Evolutionary conservation across 108 stramenopile genomes (phyloP).

Genomic region (Nannochloropsis salina): DNA sequence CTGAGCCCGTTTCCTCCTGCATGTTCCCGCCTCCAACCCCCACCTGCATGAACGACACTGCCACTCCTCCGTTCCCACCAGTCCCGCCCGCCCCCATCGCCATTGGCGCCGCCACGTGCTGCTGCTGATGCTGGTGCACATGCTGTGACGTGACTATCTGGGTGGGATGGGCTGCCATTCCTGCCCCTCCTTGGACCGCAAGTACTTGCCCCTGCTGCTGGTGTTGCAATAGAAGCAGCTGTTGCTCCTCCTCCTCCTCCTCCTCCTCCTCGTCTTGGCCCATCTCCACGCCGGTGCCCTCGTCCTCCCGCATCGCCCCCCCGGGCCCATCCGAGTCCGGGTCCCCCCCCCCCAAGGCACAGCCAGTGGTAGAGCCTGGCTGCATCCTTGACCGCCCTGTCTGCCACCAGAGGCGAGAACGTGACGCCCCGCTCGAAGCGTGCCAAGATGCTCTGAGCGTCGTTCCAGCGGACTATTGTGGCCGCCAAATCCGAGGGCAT

Average conservation of each 20-base stretch:
- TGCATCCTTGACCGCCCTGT: neutral
- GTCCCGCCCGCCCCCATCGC: neutral
- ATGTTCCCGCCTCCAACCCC: neutral
- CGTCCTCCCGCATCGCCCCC: neutral
- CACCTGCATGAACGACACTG: neutral
- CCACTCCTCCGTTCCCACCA: neutral
- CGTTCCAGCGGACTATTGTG: constrained; percentile 18
- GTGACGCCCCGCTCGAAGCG: constrained; percentile 22
- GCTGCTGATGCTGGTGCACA: constrained; percentile 10
- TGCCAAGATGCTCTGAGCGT: constrained; percentile 23
- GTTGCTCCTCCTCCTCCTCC: neutral
- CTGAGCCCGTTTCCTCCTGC: neutral
- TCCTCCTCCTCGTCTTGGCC: neutral
- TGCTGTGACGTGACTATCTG: neutral
- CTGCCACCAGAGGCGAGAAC: neutral
- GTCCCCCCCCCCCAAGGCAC: neutral
- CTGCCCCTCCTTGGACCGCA: neutral
- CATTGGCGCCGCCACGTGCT: neutral
- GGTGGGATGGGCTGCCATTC: neutral
- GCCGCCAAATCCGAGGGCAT: constrained; percentile 17
- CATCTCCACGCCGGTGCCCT: neutral
- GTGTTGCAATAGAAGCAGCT: neutral
- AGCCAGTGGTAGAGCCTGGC: neutral
- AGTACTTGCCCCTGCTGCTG: neutral
- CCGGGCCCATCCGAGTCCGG: neutral